Evolutionary conservation across 768 basidiomycete genomes (phyloP).

Genomic region (Leccinum aurantiacum): DNA sequence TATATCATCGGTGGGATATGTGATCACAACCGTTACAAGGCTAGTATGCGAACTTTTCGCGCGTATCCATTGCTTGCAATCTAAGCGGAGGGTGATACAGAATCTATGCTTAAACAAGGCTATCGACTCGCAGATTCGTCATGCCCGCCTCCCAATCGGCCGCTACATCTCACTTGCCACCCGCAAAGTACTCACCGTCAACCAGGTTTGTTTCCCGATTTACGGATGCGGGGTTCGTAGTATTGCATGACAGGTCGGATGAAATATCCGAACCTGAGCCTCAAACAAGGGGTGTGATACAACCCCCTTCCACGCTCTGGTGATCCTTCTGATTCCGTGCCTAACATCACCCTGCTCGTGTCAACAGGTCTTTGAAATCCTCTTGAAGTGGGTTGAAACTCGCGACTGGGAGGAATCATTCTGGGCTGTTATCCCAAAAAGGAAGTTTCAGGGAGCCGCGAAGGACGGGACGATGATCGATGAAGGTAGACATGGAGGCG

Average conservation of each 20-base stretch:
- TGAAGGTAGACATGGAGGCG: neutral
- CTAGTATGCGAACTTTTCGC: conserved; percentile 20
- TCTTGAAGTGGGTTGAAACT: conserved; percentile 85
- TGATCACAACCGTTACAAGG: conserved; percentile 97
- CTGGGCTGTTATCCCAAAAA: conserved; percentile 84
- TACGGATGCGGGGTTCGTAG: neutral
- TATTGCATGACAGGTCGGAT: conserved; percentile 4
- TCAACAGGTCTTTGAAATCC: conserved; percentile 76
- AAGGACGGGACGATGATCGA: neutral
- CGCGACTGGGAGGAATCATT: conserved; percentile 86
- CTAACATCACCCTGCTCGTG: conserved; percentile 2
- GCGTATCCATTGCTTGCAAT: neutral
- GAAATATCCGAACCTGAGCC: neutral
- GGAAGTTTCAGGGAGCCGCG: conserved; percentile 66
- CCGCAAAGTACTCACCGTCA: conserved; percentile 95
- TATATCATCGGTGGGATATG: conserved; percentile 96
- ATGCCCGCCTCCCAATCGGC: conserved; percentile 94
- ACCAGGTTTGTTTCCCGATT: conserved; percentile 55
- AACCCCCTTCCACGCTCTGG: neutral
- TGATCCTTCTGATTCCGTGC: conserved; percentile 4
- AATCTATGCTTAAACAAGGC: conserved; percentile 91
- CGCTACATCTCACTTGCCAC: conserved; percentile 83
- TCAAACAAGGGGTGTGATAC: neutral
- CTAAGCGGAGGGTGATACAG: conserved; percentile 41
- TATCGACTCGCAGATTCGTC: conserved; percentile 64